Evolutionary conservation across 805 yeast genomes (phyloP), one percentile per base, ranked within the genome.

Genomic region (Zygoascus biomembranicola): DNA sequence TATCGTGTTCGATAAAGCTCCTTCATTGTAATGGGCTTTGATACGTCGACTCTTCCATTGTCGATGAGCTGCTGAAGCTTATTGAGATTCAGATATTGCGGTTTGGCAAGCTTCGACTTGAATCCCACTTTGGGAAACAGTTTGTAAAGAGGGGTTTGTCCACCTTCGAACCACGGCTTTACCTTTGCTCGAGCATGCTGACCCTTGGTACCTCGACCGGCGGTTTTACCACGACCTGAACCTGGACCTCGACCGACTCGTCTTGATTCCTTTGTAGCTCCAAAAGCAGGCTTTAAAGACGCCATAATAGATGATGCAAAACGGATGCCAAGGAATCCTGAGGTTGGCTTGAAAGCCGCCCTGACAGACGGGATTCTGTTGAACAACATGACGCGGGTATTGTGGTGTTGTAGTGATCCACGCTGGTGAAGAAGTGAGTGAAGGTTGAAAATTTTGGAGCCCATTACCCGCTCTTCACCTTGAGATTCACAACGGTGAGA

Each of bases 141-240:
- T 69, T 86, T 79, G 69, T 82, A 81, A 66, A 85, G 81, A 26
- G 97, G 98, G 1, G 98, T 94, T 69, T 94, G 99, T 68, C 99
- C 98, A 81, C 99, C 99, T 75, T 94, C 99, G 67, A 92, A 89
- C 92, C 95, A 88, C 55, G 85, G 80, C 53, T 90, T 92, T 32
- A 92, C 92, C 43, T 84, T 80, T 41, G 92, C 87, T 72, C 98
- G 81, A 10, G 98, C 97, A 73, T 92, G 92, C 69, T 92, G 98
- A 81, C 99, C 99, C 73, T 94, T 94, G 65, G 88, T 96, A 76
- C 99, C 99, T 69, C 98, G 79, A 49, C 96, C 96, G 6, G 97
- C 82, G 2, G 98, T 94, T 71, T 92, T 90, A 74, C 99, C 99
- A 60, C 79, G 76, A 23, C 71, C 72, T 39, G 95, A 85, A 43